These are phyloP conservation scores for Jimgerdemannia flammicorona DNA, from an alignment of 192 early-diverging fungal genomes.

Conservation along the genomic window DNA sequence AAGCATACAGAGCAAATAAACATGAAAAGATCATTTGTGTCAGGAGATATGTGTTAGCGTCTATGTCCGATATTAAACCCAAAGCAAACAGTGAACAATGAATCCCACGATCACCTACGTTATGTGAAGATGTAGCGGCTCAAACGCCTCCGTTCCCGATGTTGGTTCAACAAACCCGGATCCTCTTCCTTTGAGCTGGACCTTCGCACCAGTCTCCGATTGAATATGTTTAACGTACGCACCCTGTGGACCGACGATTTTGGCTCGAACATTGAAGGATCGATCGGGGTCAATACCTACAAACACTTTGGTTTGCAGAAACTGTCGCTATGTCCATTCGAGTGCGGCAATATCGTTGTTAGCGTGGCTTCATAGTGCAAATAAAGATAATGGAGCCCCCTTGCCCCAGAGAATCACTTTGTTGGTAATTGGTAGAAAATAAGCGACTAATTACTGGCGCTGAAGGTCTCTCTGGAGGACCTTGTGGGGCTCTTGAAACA, in stretches of 20 bases:
- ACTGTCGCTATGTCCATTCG: conserved; percentile 28
- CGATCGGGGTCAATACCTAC: conserved; percentile 72
- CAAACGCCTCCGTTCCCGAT: conserved; percentile 60
- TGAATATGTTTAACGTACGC: conserved; percentile 88
- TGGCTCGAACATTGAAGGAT: conserved; percentile 80
- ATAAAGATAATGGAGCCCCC: too few relatives aligned
- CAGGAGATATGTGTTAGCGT: not conserved
- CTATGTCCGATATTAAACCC: too few relatives aligned
- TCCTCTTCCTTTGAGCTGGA: conserved; percentile 81
- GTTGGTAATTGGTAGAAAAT: not conserved
- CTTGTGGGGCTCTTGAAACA: not conserved
- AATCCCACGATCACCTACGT: conserved; percentile 43
- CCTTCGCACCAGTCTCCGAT: conserved; percentile 66
- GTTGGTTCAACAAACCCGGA: conserved; percentile 73
- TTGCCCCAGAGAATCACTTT: too few relatives aligned
- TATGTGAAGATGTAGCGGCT: conserved; percentile 81
- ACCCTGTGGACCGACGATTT: conserved; percentile 80
- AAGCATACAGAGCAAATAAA: conserved; percentile 3
- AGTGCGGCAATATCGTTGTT: not conserved
- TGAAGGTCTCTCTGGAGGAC: conserved; percentile 7
- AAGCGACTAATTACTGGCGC: not conserved
- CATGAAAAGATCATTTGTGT: not conserved
- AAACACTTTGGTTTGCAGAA: conserved; percentile 62
- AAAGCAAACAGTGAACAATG: too few relatives aligned
- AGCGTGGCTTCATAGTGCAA: too few relatives aligned